Percentiles rank a stretch among this genome's conserved stretches.
These are phyloP conservation scores for Calonectria multiphialidica DNA, from an alignment of 2,329 filamentous ascomycete species.

Conservation along the genomic window DNA sequence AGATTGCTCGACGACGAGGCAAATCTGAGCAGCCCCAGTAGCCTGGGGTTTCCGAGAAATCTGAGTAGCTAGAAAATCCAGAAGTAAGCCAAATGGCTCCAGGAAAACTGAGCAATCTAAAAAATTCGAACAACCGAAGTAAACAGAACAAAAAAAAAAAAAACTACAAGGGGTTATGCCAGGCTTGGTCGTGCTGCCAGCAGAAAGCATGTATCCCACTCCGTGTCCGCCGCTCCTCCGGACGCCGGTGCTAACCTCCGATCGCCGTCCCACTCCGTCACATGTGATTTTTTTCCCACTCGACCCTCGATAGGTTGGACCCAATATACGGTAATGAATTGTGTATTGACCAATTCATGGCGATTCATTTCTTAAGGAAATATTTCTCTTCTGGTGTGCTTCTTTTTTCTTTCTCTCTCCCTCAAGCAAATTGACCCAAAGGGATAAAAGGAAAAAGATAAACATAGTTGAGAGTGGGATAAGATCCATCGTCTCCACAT, in stretches of 20 bases:
- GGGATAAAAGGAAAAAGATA: not conserved
- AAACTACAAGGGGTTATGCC: not conserved
- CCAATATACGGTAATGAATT: not conserved
- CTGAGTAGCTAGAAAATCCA: not conserved
- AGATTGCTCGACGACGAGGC: conserved; percentile 29
- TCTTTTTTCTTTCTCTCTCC: no score
- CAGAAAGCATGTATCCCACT: not conserved
- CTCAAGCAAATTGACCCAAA: not conserved
- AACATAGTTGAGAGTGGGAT: not conserved
- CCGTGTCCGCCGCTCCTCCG: not conserved
- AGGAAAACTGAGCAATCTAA: not conserved
- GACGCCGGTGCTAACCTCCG: not conserved
- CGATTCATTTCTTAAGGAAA: no score
- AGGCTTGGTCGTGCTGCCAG: no score
- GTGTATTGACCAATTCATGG: not conserved
- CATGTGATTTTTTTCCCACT: not conserved
- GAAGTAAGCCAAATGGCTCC: not conserved
- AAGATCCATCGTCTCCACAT: conserved; percentile 1
- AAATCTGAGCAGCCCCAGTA: not conserved
- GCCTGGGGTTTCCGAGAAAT: not conserved
- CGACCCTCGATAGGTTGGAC: not conserved
- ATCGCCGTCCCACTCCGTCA: not conserved
- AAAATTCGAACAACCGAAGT: not conserved
- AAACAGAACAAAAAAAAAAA: not conserved
- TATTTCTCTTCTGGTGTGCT: no score